Percentiles rank a stretch among this genome's conserved stretches.
Conservation (phyloP, 805 yeast species). For the Pichia ethanolica region DNA sequence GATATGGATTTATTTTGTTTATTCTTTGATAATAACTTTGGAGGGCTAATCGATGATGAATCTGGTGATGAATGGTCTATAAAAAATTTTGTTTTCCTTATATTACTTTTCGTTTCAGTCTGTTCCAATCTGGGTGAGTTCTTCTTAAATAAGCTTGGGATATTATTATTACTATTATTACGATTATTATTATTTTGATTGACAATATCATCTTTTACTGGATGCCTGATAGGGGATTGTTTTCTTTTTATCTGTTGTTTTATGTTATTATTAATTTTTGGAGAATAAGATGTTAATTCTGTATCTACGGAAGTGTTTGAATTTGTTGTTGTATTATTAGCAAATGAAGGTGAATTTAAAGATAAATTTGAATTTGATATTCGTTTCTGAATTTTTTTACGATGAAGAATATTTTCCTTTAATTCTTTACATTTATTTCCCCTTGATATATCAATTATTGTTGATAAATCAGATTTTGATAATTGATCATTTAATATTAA, state of each 20-base stretch:
- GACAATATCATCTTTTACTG: too few relatives aligned
- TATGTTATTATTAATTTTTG: too few relatives aligned
- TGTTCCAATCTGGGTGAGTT: background rate
- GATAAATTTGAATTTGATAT: background rate
- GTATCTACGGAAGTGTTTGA: background rate
- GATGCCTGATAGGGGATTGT: too few relatives aligned
- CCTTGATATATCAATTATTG: conserved; percentile 23
- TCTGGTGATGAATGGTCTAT: conserved; percentile 8
- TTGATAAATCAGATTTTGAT: conserved; percentile 21
- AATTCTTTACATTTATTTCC: conserved; percentile 1
- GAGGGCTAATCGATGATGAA: conserved; percentile 6
- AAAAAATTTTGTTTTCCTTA: conserved; percentile 5
- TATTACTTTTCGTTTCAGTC: background rate
- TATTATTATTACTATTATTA: background rate
- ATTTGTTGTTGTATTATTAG: background rate
- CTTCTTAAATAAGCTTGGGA: background rate
- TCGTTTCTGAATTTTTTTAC: background rate
- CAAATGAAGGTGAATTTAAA: background rate
- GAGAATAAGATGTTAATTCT: too few relatives aligned
- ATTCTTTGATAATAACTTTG: background rate
- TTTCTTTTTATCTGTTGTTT: background rate
- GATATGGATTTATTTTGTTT: conserved; percentile 6
- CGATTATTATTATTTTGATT: too few relatives aligned
- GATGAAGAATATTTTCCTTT: background rate
- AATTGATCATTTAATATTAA: conserved; percentile 20